Percentiles rank a stretch among this genome's conserved stretches.
Conservation (phyloP, 345 rosid genomes). For the Reutealis trisperma region DNA sequence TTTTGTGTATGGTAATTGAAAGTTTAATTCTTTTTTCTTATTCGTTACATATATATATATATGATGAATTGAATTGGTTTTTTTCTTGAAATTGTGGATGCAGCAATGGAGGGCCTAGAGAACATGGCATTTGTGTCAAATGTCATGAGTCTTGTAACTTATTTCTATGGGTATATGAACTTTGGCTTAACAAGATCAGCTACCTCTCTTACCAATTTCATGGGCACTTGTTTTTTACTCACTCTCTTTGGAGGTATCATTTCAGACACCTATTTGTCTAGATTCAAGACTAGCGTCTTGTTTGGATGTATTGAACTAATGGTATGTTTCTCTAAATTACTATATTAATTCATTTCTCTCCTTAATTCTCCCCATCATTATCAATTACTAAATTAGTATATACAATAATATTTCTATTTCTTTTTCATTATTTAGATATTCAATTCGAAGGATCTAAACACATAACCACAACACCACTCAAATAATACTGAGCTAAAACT, state of each 20-base stretch:
- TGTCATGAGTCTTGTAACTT: conserved; percentile 52
- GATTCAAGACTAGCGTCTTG: conserved; percentile 61
- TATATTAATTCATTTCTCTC: too few species aligned
- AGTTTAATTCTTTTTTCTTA: not conserved
- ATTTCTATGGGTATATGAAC: conserved; percentile 63
- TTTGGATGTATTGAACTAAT: conserved; percentile 51
- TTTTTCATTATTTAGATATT: too few species aligned
- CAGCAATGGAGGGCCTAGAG: conserved; percentile 59
- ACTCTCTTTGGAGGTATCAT: conserved; percentile 67
- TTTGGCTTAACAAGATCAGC: conserved; percentile 65
- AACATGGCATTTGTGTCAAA: conserved; percentile 57
- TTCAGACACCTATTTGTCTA: conserved; percentile 59
- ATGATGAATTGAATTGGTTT: not conserved
- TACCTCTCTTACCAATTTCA: conserved; percentile 61
- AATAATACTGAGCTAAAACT: too few species aligned
- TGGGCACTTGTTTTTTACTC: conserved; percentile 53
- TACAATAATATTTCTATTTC: too few species aligned
- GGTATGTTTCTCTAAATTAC: conserved; percentile 26
- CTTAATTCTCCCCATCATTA: too few species aligned
- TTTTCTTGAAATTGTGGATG: not conserved
- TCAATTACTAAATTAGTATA: too few species aligned
- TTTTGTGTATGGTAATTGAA: conserved; percentile 47
- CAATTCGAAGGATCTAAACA: too few species aligned
- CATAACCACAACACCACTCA: too few species aligned
- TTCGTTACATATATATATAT: not conserved